These are phyloP conservation scores for Ceraceosorus guamensis DNA, from an alignment of 1,284 basidiomycete genomes.

Conservation along the genomic window DNA sequence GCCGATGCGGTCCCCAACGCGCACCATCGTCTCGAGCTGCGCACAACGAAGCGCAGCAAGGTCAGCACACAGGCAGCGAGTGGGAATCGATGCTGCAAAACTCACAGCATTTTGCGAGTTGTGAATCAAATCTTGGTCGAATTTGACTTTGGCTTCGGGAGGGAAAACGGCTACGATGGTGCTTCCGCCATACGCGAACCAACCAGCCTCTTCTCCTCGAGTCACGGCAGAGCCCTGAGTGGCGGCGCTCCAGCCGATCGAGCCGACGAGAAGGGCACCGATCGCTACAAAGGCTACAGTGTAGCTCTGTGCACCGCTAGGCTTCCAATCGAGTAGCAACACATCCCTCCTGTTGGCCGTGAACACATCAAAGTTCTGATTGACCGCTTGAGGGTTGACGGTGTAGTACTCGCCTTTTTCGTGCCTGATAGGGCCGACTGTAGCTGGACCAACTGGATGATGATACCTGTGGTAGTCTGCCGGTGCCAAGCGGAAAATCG, in stretches of 20 bases:
- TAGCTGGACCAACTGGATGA: conserved; percentile 50
- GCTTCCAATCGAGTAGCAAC: conserved; percentile 27
- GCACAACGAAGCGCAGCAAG: background rate
- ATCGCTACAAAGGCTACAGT: conserved; percentile 15
- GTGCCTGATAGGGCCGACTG: conserved; percentile 7
- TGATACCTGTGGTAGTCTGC: conserved; percentile 21
- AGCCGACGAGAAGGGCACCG: conserved; percentile 20
- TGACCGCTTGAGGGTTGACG: conserved; percentile 35
- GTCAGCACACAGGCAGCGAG: background rate
- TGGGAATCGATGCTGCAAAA: background rate
- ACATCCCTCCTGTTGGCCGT: conserved; percentile 31
- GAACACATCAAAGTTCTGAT: conserved; percentile 40
- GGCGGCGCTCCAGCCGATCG: conserved; percentile 13
- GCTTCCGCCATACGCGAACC: conserved; percentile 13
- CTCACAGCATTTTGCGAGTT: conserved; percentile 9
- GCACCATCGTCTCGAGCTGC: conserved; percentile 17
- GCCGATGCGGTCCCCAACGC: conserved; percentile 16
- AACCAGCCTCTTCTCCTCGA: conserved; percentile 16
- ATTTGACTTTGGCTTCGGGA: conserved; percentile 14
- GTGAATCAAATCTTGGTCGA: conserved; percentile 15
- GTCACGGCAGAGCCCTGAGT: conserved; percentile 1
- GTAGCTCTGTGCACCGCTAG: background rate
- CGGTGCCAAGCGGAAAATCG: conserved; percentile 51
- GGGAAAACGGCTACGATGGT: conserved; percentile 16
- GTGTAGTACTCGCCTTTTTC: conserved; percentile 16